These are phyloP conservation scores for Aurifilum marmelostoma DNA, from an alignment of 2,329 filamentous ascomycete genomes.

Conservation along the genomic window DNA sequence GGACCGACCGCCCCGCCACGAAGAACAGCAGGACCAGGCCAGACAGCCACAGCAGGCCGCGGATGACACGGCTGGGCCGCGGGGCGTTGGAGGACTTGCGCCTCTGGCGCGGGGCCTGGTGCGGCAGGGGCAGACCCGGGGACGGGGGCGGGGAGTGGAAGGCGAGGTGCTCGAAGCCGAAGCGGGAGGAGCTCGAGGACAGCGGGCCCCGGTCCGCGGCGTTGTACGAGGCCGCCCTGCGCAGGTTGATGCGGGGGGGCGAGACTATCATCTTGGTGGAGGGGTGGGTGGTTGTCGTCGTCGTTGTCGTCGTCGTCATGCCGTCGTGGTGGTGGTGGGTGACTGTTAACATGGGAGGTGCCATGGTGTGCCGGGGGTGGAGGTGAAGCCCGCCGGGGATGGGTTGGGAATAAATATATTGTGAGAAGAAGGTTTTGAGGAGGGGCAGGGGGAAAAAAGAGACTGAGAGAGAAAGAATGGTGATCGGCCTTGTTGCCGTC, in stretches of 20 bases:
- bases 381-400: not conserved
- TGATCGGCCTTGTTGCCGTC: constrained; percentile 23
- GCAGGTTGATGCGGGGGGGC: constrained; percentile 61
- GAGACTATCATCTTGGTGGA: constrained; percentile 57
- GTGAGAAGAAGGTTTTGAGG: not conserved
- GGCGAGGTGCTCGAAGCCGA: constrained; percentile 69
- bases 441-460: not conserved
- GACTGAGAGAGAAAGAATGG: constrained; percentile 19
- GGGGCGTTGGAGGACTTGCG: constrained; percentile 63
- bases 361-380: constrained; percentile 13
- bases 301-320: no score
- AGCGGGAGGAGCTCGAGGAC: constrained; percentile 64
- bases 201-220: constrained; percentile 56
- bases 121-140: constrained; percentile 64
- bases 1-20: constrained; percentile 43
- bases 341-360: constrained; percentile 28
- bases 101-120: constrained; percentile 62
- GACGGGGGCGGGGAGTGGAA: constrained; percentile 71
- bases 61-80: constrained; percentile 60
- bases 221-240: constrained; percentile 61
- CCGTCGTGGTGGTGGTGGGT: constrained; percentile 20
- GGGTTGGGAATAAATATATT: no score
- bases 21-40: constrained; percentile 57
- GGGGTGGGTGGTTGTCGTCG: no score
- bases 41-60: constrained; percentile 57